Evolutionary conservation across 306 rosid species (phyloP).

Genomic region (Oemleria cerasiformis): DNA sequence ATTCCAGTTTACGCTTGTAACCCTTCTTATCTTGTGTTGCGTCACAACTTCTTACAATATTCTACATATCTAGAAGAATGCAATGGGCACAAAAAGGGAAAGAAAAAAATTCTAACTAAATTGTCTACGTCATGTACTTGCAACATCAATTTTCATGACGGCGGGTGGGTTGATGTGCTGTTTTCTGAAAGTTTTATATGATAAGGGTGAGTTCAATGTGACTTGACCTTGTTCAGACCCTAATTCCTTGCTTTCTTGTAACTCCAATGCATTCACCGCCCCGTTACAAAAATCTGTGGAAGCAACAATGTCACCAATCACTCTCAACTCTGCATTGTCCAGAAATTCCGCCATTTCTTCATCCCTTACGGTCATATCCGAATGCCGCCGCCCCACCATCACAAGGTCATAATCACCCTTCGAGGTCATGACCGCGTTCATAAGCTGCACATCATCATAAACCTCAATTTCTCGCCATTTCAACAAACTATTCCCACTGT

Average conservation of each 20-base stretch:
- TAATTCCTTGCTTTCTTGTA: constrained; percentile 23
- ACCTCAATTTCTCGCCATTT: constrained; percentile 28
- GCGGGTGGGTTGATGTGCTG: too few species aligned
- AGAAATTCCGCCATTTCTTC: constrained; percentile 41
- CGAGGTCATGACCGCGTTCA: constrained; percentile 24
- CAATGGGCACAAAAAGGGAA: too few species aligned
- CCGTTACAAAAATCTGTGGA: constrained; percentile 45
- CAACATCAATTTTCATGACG: too few species aligned
- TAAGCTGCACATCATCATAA: constrained; percentile 24
- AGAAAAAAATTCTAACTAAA: too few species aligned
- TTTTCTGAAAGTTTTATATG: too few species aligned
- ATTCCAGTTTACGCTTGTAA: too few species aligned
- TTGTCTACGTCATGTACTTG: too few species aligned
- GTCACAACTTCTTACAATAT: too few species aligned
- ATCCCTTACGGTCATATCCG: constrained; percentile 8
- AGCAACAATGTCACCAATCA: constrained; percentile 50
- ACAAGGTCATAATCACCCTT: constrained; percentile 31
- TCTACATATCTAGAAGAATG: too few species aligned
- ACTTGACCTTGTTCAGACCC: too few species aligned
- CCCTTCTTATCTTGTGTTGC: too few species aligned
- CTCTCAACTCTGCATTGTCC: constrained; percentile 46
- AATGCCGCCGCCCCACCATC: constrained; percentile 46
- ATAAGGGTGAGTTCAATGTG: too few species aligned
- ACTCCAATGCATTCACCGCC: constrained; percentile 30
- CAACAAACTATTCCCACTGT: constrained; percentile 3